A percentile compares a stretch with the other conserved stretches of the same genome.
phyloP scores from a whole-genome alignment of 306 rosid genomes.

The Myrica gale region DNA sequence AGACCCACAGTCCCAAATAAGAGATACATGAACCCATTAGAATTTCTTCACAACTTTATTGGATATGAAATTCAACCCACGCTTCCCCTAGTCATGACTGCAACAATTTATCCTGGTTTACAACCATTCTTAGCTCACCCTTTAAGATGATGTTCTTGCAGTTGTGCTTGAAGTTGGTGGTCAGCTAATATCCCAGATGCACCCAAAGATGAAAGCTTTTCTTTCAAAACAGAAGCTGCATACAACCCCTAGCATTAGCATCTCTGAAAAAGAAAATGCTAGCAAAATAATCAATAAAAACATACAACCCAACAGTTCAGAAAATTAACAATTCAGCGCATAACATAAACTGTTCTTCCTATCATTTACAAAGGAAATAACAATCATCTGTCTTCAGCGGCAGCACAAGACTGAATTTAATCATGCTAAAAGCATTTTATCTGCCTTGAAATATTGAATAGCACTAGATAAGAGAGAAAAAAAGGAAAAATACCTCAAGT shows the following conservation, averaged over 20 bases:
- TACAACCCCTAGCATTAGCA: slow-evolving; percentile 39
- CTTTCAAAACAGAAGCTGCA: slow-evolving; percentile 94
- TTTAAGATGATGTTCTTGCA: slow-evolving; percentile 89
- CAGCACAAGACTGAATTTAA: neutral
- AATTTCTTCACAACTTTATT: slow-evolving; percentile 1
- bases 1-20: neutral
- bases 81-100: slow-evolving; percentile 16
- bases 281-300: neutral
- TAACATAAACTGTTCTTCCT: too few relatives aligned
- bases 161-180: slow-evolving; percentile 97
- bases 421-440: neutral
- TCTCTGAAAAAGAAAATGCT: slow-evolving; percentile 10
- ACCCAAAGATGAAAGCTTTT: slow-evolving; percentile 85
- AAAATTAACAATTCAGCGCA: too few relatives aligned
- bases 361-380: too few relatives aligned
- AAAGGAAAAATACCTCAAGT: too few relatives aligned
- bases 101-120: slow-evolving; percentile 18
- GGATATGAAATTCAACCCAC: slow-evolving; percentile 10
- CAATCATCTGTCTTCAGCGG: neutral
- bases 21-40: neutral
- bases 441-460: too few relatives aligned
- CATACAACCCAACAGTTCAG: neutral
- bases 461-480: too few relatives aligned
- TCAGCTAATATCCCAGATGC: slow-evolving; percentile 97
- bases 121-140: slow-evolving; percentile 54